Percentiles rank a stretch among this genome's conserved stretches.
phyloP scores from a whole-genome alignment of 139 green algal genomes.

The Chlorella sorokiniana region DNA sequence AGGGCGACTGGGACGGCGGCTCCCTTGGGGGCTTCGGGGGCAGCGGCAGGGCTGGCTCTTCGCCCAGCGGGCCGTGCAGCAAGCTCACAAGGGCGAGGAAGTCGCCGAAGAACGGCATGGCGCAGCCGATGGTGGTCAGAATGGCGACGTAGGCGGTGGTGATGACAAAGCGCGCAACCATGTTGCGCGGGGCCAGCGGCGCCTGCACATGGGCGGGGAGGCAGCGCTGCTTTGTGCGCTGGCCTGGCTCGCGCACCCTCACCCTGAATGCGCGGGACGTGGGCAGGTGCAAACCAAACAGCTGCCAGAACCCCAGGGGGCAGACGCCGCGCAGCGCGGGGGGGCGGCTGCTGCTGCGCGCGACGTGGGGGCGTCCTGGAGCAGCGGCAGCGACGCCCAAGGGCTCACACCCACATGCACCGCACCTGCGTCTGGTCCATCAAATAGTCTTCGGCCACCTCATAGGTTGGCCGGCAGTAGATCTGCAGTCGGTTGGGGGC shows the following conservation, averaged over 20 bases:
- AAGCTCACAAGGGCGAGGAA: slow-evolving; percentile 46
- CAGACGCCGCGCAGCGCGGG: too few species aligned
- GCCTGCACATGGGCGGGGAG: slow-evolving; percentile 5
- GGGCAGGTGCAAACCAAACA: too few species aligned
- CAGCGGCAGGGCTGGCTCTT: neutral
- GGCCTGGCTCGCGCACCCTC: too few species aligned
- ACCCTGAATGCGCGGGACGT: too few species aligned
- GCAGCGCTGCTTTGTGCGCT: neutral
- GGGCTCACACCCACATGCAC: neutral
- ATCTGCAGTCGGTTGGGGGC: slow-evolving; percentile 10
- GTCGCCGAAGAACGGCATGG: slow-evolving; percentile 40
- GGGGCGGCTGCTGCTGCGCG: too few species aligned
- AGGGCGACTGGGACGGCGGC: too few species aligned
- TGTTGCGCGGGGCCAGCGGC: slow-evolving; percentile 30
- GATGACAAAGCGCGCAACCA: slow-evolving; percentile 21
- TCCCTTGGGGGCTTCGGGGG: too few species aligned
- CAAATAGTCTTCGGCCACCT: neutral
- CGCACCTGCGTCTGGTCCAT: neutral
- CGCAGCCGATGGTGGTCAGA: slow-evolving; percentile 35
- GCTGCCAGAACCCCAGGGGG: too few species aligned
- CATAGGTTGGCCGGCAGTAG: slow-evolving; percentile 47
- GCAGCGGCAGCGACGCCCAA: neutral
- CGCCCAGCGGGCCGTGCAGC: neutral
- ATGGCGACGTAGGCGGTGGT: slow-evolving; percentile 41
- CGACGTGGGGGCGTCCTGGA: too few species aligned